Base-by-base conservation (phyloP, 371 early-diverging fungal species). In the Mucor indicus region DNA sequence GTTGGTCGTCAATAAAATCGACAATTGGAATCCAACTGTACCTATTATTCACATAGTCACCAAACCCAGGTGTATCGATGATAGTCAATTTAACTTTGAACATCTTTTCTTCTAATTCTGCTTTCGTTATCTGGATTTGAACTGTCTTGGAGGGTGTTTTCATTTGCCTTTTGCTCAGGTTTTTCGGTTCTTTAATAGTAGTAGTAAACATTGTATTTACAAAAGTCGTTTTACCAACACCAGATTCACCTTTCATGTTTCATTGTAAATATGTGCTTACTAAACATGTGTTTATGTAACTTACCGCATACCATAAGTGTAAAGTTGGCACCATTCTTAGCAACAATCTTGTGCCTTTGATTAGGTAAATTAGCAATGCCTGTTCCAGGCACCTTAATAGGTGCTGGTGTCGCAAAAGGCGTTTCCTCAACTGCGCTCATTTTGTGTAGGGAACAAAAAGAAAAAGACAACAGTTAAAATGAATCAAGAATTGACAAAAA, bases 271-370 rank as follows among this genome's bases (percentile, higher is more conserved):
- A 16, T 32, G 16, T 6, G 4, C 15, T 33, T 38, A 35, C 21
- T 35, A 32, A 11, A 0, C 25, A 2, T 42, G 1, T 23, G 6
- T 15, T 24, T 23, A 37, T 25, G 3, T 16, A 4, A 62, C 85
- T 61, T 83, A 87, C 98, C 99, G 44, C 94, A 95, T n/a, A 96
- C 95, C 91, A 96, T 93, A 54, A 98, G 55, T 29, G 96, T 96
- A 64, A 94, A 96, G 78, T 90, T 84, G 29, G 93, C 84, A 23
- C 96, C 96, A 58, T 87, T 86, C 63, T 93, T 87, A 55, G 91
- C 90, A 41, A 91, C 92, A 72, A 93, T 95, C 76, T 91, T 90
- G 72, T 96, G 96, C 42, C 89, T 79, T 75, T 98, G 97, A 62
- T 96, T 92, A 33, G 96, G 85, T 20, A 95, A 87, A 64, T 95